Base-by-base conservation (phyloP, 495 filamentous ascomycete genomes). In the Rostrohypoxylon terebratum region DNA sequence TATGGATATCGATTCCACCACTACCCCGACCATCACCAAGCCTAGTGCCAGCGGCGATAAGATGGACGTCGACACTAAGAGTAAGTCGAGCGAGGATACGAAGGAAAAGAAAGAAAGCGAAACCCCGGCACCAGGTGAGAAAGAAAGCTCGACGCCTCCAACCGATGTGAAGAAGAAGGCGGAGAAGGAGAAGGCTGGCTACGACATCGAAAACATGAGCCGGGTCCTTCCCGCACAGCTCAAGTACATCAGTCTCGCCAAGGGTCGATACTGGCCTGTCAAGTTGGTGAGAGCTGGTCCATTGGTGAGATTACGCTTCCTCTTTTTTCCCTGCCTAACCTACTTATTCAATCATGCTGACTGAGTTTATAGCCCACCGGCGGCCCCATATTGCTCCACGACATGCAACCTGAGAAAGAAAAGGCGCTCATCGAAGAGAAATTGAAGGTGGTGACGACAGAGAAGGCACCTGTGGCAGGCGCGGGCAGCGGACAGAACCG, bases 111-210 rank as follows among this genome's bases (percentile, higher is more conserved):
- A 91, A 63, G 85, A 85, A 23, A 78, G 81, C 33, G 85, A 88
- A 10, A 76, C 67, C 8, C 63, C 68, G 0, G 72, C 73, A 1
- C 68, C 69, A 14, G 81, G 77, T 16, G 90, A 92, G 28, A 92
- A 91, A 80, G 87, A 88, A 54, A 81, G 82, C 3, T 81, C 84
- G 7, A 71, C 80, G 10, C 55, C 81, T 10, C 77, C 82, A 4
- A 83, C 86, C 33, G 86, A 86, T 16, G 78, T 81, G 34, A 91
- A 91, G 81, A 97, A 95, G 88, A 97, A 93, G 85, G 84, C 85
- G 7, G 96, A 98, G 82, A 97, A 96, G 82, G 96, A 99, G 81
- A 97, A 96, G 86, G 89, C 96, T 51, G 96, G 96, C 54, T 98
- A 96, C 77, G 93, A 96, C 69, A 83, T 98, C 61, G 93, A 97